A percentile compares a stretch with the other conserved stretches of the same genome.
These are phyloP conservation scores for Aureobasidium sp. DNA, from an alignment of 2,329 filamentous ascomycete genomes.

Conservation along the genomic window DNA sequence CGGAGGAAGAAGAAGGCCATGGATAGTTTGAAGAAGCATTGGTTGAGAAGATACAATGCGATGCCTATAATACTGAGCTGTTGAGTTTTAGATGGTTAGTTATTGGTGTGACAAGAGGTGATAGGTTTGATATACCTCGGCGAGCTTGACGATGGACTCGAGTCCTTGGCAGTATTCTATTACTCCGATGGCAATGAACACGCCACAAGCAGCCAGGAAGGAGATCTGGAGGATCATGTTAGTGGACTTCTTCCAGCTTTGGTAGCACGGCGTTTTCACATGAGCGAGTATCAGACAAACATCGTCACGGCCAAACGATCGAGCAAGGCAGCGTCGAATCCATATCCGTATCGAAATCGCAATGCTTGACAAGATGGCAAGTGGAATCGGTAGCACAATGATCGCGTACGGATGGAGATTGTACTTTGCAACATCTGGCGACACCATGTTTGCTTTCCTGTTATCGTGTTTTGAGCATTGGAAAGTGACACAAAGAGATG, in stretches of 20 bases:
- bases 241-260: background rate
- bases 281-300: background rate
- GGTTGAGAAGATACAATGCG: slow-evolving; percentile 12
- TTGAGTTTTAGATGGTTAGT: background rate
- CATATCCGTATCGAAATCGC: slow-evolving; percentile 6
- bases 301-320: slow-evolving; percentile 5
- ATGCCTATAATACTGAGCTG: slow-evolving; percentile 8
- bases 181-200: slow-evolving; percentile 9
- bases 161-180: slow-evolving; percentile 11
- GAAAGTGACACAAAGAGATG: background rate
- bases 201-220: slow-evolving; percentile 12
- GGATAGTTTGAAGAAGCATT: slow-evolving; percentile 15
- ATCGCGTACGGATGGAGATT: slow-evolving; percentile 1
- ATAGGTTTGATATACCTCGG: background rate
- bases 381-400: background rate
- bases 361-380: background rate
- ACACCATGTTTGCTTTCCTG: background rate
- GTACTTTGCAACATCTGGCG: slow-evolving; percentile 8
- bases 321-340: background rate
- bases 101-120: background rate
- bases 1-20: slow-evolving; percentile 16
- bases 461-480: background rate
- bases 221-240: background rate
- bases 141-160: background rate
- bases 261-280: background rate